Base-by-base conservation (phyloP, 129 eudicot genomes). In the Artemisia argyi region DNA sequence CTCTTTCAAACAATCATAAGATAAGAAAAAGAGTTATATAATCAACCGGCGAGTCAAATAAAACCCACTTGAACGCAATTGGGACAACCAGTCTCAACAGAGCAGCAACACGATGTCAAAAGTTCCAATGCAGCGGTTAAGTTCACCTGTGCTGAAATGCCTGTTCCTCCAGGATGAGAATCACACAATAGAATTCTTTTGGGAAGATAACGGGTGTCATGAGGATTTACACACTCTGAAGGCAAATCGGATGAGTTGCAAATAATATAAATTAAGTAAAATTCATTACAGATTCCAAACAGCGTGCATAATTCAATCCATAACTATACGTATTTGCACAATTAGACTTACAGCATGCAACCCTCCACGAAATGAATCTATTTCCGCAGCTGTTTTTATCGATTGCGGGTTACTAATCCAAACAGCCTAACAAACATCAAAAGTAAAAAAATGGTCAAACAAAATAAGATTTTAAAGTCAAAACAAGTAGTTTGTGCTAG, bases 111-210 rank as follows among this genome's bases (percentile, higher is more conserved):
- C 48, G 91, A 88, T 1, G 78, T 68, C 47, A 95, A 84, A 80
- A 95, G 83, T 77, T 95, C 96, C 84, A 90, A 69, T 79, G 99
- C 99, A 69, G 88, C 87, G 28, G 68, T 76, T 68, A 42, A 1
- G 44, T 65, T 79, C 73, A 94, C 99, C 92, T 88, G 96, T 72
- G 81, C 82, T 18, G 99, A 90, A 71, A 90, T 85, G 82, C 97
- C 90, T 56, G 99, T 84, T 53, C 99, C 97, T 75, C 99, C 99
- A 75, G 97, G 97, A 78, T 67, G 96, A n/a, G 95, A 88, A 84
- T 94, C 99, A 80, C 90, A 94, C 7, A 90, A 79, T 62, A 94
- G 76, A 81, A 94, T 81, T 78, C 99, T 88, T 83, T 94, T 94
- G 12, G 99, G 99, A 59, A 88, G 73, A 49, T 86, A 84, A 68